Base-by-base conservation (phyloP, 2,329 filamentous ascomycete genomes). In the Claviceps purpurea region DNA sequence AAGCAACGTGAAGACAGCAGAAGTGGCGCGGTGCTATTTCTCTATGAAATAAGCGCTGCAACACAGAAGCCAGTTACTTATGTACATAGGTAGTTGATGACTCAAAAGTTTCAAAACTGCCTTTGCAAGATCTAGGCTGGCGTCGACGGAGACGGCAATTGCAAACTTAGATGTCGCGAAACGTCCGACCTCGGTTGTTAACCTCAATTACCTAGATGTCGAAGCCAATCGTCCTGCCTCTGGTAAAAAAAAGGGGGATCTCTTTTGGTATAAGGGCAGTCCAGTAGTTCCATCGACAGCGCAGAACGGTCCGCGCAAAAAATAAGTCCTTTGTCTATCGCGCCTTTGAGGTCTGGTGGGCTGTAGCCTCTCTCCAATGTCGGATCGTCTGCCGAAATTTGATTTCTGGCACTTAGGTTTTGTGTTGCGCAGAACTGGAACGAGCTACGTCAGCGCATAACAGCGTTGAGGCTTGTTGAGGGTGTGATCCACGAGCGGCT, bases 401-500 rank as follows among this genome's bases (percentile, higher is more conserved):
- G 30, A 34, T 34, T 11, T 34, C 30, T 11, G 30, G 30, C 5
- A 26, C 7, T 6, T 34, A 34, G 30, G 30, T 18, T 5, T 13
- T n/a, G 41, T 18, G 10, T 13, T n/a, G 41, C 4, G 18, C 13
- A n/a, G 5, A 26, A 26, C 30, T 14, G 26, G 16, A n/a, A 49
- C 40, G 34, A 49, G n/a, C 42, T 41, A 38, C 47, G 47, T 52
- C 51, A 38, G 37, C 37, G 26, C 45, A 14, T 13, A 49, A 47
- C 20, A 22, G 41, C n/a, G 16, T 22, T 37, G 30, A 44, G 43
- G 47, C 18, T n/a, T 45, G 11, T 16, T 16, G 6, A n/a, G n/a
- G n/a, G n/a, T n/a, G n/a, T n/a, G n/a, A n/a, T n/a, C n/a, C n/a
- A n/a, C n/a, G n/a, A n/a, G n/a, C n/a, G n/a, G n/a, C n/a, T n/a